Conservation (phyloP, 2,329 filamentous ascomycete species). For the Alternaria consortialis region DNA sequence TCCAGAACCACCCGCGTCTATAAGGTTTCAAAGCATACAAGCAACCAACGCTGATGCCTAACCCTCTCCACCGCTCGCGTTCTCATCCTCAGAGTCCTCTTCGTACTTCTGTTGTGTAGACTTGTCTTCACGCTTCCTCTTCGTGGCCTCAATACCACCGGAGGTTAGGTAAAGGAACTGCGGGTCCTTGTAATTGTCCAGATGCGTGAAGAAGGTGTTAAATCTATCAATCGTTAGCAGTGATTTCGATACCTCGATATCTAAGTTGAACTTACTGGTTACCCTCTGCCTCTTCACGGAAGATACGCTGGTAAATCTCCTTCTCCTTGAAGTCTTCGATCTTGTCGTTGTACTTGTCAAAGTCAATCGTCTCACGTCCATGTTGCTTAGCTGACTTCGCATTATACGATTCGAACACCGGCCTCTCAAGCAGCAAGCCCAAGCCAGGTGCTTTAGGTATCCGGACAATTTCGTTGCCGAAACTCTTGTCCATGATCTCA, state of each 20-base stretch:
- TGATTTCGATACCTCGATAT: background rate
- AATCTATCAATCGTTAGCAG: conserved; percentile 45
- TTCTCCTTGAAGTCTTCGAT: conserved; percentile 90
- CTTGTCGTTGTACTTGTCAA: conserved; percentile 77
- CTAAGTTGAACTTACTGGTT: conserved; percentile 72
- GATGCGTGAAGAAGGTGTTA: conserved; percentile 60
- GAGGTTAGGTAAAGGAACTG: conserved; percentile 61
- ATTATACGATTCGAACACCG: conserved; percentile 93
- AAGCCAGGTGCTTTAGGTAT: conserved; percentile 95
- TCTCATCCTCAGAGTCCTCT: conserved; percentile 49
- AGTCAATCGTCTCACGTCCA: conserved; percentile 76
- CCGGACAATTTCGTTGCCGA: conserved; percentile 74
- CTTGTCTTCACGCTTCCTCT: conserved; percentile 41
- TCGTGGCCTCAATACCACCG: conserved; percentile 58
- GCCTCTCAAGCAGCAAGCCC: conserved; percentile 86
- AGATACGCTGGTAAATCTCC: conserved; percentile 92
- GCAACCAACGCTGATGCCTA: conserved; percentile 7
- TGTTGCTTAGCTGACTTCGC: conserved; percentile 70
- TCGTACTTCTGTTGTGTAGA: conserved; percentile 37
- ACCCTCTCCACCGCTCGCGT: conserved; percentile 47
- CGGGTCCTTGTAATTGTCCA: conserved; percentile 60
- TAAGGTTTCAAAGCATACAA: background rate
- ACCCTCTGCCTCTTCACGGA: conserved; percentile 85
- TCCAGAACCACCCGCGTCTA: background rate
- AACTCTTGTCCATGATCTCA: conserved; percentile 76